Base-by-base conservation (phyloP, 2,329 filamentous ascomycete genomes). In the Trichoderma cornu-damae region DNA sequence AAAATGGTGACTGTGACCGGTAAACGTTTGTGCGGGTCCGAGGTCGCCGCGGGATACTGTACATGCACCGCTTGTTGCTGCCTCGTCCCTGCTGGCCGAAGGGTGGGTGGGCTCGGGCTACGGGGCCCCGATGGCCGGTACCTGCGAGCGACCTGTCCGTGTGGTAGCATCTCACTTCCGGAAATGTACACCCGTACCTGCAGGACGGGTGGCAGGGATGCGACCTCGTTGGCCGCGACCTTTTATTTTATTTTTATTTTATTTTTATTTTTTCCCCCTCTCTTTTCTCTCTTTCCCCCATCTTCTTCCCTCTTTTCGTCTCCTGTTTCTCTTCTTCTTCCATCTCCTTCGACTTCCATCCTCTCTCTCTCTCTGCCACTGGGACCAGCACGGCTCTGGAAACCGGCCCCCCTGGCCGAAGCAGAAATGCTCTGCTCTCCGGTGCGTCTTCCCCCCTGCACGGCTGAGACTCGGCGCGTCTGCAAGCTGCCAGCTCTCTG, bases 141-240 rank as follows among this genome's bases (percentile, higher is more conserved):
- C 40, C 32, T 49, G 20, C n/a, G 9, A 18, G 20, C 18, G 18
- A 47, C 44, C 44, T 34, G 38, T 42, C 32, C 32, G 34, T 32
- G 40, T 40, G 14, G 53, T 57, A 57, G 38, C 32, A 47, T 35
- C 32, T 49, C 53, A 42, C 43, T 40, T 57, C 44, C 53, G 43
- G 53, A 49, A n/a, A 57, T 24, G 44, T 48, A 44, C 35, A 35
- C 43, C 53, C 53, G 53, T 49, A 57, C 44, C 53, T 57, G 53
- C 53, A 57, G 53, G 32, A 42, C 35, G 22, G 35, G 35, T 7
- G n/a, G 14, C 53, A 38, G 37, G 53, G 53, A 49, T 57, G 35
- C 35, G 34, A 40, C 34, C 22, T 55, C 4, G 35, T 57, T 35
- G 53, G 52, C n/a, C 38, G 26, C 26, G 28, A 18, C 18, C 24